Evolutionary conservation across 2,329 filamentous ascomycete genomes (phyloP).

Genomic region (Fusarium pilosicola): DNA sequence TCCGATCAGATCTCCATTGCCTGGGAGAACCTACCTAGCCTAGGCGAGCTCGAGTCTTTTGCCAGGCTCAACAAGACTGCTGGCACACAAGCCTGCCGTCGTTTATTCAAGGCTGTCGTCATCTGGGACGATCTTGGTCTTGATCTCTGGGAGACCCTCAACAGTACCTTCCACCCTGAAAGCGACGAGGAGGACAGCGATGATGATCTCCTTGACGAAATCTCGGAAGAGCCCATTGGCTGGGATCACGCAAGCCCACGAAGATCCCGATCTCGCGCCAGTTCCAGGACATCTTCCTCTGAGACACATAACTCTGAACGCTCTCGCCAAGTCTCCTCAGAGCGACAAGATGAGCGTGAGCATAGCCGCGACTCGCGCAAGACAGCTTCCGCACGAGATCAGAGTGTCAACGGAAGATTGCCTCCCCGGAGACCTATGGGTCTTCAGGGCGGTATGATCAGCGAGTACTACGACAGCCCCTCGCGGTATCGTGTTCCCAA

Average conservation of each 20-base stretch:
- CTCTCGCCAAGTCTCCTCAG: conserved; percentile 30
- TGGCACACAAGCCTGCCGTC: conserved; percentile 50
- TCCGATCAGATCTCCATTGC: conserved; percentile 49
- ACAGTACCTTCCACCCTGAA: conserved; percentile 20
- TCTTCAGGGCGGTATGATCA: conserved; percentile 33
- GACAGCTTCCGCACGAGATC: conserved; percentile 12
- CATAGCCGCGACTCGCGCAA: conserved; percentile 27
- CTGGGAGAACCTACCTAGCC: conserved; percentile 48
- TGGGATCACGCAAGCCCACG: conserved; percentile 25
- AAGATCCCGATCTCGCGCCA: conserved; percentile 29
- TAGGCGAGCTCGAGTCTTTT: conserved; percentile 48
- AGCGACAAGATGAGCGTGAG: conserved; percentile 26
- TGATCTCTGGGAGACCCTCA: conserved; percentile 48
- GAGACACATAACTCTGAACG: conserved; percentile 26
- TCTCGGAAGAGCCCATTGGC: conserved; percentile 23
- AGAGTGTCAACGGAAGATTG: conserved; percentile 13
- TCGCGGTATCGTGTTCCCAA: conserved; percentile 37
- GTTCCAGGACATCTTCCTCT: conserved; percentile 28
- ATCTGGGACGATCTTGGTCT: conserved; percentile 53
- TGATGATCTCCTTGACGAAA: conserved; percentile 27
- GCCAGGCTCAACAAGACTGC: conserved; percentile 48
- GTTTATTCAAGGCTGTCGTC: conserved; percentile 52
- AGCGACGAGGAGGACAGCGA: conserved; percentile 19
- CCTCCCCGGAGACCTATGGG: conserved; percentile 21
- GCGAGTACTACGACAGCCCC: conserved; percentile 39